A percentile compares a stretch with the other conserved stretches of the same genome.
These are phyloP conservation scores for Chlorokybus atmophyticus DNA, from an alignment of 139 green algal species.

Conservation along the genomic window DNA sequence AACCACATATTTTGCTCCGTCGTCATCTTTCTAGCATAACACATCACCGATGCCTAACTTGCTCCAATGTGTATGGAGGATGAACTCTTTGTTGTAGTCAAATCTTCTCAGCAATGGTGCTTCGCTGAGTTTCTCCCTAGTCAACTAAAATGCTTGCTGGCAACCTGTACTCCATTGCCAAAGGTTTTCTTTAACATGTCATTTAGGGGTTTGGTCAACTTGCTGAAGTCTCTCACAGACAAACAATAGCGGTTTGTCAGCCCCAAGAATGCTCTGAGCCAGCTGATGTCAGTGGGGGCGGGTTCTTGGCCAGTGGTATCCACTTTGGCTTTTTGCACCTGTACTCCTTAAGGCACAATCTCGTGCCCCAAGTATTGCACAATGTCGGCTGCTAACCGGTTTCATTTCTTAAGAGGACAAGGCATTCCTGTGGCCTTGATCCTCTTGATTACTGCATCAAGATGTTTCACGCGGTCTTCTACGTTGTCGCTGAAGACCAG, in stretches of 20 bases:
- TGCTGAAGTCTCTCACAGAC: slow-evolving; percentile 26
- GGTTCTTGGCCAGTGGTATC: neutral
- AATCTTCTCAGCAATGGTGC: neutral
- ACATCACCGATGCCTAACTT: slow-evolving; percentile 1
- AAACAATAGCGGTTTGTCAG: slow-evolving; percentile 36
- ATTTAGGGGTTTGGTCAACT: slow-evolving; percentile 18
- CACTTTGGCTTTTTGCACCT: slow-evolving; percentile 1
- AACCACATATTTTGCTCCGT: slow-evolving; percentile 6
- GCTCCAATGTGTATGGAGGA: slow-evolving; percentile 1
- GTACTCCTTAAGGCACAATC: neutral
- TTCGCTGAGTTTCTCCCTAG: slow-evolving; percentile 1
- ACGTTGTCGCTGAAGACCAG: neutral
- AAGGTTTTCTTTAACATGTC: slow-evolving; percentile 9
- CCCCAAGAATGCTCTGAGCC: slow-evolving; percentile 12
- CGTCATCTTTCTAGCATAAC: neutral
- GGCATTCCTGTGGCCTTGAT: neutral
- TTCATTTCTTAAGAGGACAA: neutral
- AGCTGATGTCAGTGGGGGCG: neutral
- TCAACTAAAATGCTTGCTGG: neutral
- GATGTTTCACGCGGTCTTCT: slow-evolving; percentile 1
- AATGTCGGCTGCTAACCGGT: neutral
- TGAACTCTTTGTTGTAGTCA: slow-evolving; percentile 1
- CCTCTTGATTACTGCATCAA: neutral
- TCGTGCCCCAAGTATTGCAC: slow-evolving; percentile 2
- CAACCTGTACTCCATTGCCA: slow-evolving; percentile 15